Evolutionary conservation across 2,329 filamentous ascomycete species (phyloP).

Genomic region (Beauveria pseudobassiana): DNA sequence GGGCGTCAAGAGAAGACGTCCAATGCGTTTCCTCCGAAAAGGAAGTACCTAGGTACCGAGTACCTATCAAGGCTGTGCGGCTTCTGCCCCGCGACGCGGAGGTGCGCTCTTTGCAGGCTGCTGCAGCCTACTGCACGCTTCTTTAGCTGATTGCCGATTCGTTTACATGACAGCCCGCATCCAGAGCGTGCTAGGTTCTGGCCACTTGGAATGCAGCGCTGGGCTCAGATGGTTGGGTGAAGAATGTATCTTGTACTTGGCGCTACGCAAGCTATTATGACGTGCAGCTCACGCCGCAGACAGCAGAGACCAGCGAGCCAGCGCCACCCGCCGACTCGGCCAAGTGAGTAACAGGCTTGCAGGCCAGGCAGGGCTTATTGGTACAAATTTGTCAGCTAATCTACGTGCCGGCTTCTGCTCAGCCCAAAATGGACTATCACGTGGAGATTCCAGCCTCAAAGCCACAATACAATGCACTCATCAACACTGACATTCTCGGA

Average conservation of each 20-base stretch:
- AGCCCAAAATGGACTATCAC: neutral
- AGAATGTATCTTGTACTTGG: neutral
- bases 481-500: neutral
- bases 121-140: neutral
- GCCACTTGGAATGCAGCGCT: neutral
- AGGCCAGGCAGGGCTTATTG: no score
- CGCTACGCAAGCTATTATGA: neutral
- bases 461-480: neutral
- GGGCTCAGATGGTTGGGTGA: neutral
- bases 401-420: neutral
- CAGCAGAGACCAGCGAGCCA: neutral
- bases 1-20: no score
- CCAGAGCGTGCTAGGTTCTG: neutral
- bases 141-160: neutral
- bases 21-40: no score
- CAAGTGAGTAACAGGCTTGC: neutral
- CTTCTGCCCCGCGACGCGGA: no score
- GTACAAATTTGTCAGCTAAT: neutral
- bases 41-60: neutral
- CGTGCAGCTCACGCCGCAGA: neutral
- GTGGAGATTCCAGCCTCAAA: slow-evolving; percentile 1
- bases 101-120: neutral
- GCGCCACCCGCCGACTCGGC: neutral
- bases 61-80: neutral
- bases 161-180: neutral